Evolutionary conservation across 129 eudicot species (phyloP), one percentile per base, ranked within the genome.

Genomic region (Cynara cardunculus): DNA sequence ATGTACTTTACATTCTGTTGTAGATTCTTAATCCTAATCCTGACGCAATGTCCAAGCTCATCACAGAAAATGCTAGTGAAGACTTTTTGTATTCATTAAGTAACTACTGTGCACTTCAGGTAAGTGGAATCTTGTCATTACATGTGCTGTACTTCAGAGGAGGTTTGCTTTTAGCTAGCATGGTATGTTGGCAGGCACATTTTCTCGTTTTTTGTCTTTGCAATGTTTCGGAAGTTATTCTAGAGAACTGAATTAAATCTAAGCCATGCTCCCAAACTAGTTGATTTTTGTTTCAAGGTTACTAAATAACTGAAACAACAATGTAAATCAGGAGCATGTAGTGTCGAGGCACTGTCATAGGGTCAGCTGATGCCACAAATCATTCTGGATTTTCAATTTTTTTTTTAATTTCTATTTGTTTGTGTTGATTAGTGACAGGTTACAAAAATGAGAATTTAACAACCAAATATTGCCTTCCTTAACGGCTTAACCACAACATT

Each of bases 91-190:
- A 95, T 87, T 88, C 93, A 21, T 73, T 95, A 44, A 95, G 99
- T 83, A 94, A 94, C 87, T 95, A 95, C 73, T 95, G 99, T 84
- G 99, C 99, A 62, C 96, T 95, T 72, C 99, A 95, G 99, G 99
- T 94, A 76, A 76, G 91, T 18, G 34, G 68, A 61, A 62, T 11
- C n/a, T 26, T 26, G 27, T 21, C 4, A 32, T 14, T 59, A 10
- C 31, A 32, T 37, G 18, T 41, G 53, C 53, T 41, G 16, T 26
- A 49, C 28, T 9, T 27, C 46, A 31, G 74, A 22, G 49, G 61
- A 72, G 39, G 21, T 53, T 19, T 44, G n/a, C 41, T 12, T 22
- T n/a, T 16, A 72, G 59, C 70, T 37, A 67, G 69, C 25, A 26
- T 37, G 2, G 10, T 24, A 72, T 72, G 71, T 74, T 25, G 68